Evolutionary conservation across 2,329 filamentous ascomycete genomes (phyloP).

Genomic region (Elsinoe batatas): DNA sequence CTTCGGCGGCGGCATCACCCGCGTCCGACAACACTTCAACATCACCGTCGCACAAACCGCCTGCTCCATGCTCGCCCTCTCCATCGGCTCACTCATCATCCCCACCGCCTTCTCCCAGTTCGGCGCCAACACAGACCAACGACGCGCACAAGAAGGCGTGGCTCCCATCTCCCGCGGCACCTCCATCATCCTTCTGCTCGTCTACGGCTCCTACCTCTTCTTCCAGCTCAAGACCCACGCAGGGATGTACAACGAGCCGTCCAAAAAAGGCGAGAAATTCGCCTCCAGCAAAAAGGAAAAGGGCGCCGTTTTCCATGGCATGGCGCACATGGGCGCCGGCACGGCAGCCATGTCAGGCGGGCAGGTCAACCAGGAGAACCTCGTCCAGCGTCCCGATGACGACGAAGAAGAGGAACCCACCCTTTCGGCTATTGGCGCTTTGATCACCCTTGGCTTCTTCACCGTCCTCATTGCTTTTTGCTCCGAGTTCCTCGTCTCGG

Average conservation of each 20-base stretch:
- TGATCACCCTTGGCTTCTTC: slow-evolving; percentile 59
- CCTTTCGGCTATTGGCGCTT: slow-evolving; percentile 60
- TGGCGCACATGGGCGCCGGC: slow-evolving; percentile 45
- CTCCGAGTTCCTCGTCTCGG: slow-evolving; percentile 54
- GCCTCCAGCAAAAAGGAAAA: slow-evolving; percentile 37
- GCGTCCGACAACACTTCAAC: slow-evolving; percentile 82
- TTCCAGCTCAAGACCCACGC: slow-evolving; percentile 87
- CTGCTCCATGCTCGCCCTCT: slow-evolving; percentile 66
- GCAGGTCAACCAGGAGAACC: slow-evolving; percentile 39
- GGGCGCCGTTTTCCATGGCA: slow-evolving; percentile 40
- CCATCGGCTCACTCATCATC: slow-evolving; percentile 74
- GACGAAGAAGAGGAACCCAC: slow-evolving; percentile 65
- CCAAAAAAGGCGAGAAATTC: slow-evolving; percentile 62
- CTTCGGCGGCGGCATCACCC: slow-evolving; percentile 72
- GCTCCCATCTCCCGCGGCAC: slow-evolving; percentile 56
- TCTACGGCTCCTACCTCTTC: slow-evolving; percentile 74
- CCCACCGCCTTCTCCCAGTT: slow-evolving; percentile 72
- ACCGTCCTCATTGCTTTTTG: slow-evolving; percentile 75
- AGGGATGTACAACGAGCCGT: slow-evolving; percentile 68
- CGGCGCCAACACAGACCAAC: slow-evolving; percentile 22
- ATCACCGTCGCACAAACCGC: slow-evolving; percentile 84
- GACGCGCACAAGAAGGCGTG: slow-evolving; percentile 18
- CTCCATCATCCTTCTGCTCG: slow-evolving; percentile 68
- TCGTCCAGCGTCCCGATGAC: slow-evolving; percentile 39
- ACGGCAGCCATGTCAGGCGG: slow-evolving; percentile 43